Conservation (phyloP, 75 land plant species). For the Cupressus sempervirens region DNA sequence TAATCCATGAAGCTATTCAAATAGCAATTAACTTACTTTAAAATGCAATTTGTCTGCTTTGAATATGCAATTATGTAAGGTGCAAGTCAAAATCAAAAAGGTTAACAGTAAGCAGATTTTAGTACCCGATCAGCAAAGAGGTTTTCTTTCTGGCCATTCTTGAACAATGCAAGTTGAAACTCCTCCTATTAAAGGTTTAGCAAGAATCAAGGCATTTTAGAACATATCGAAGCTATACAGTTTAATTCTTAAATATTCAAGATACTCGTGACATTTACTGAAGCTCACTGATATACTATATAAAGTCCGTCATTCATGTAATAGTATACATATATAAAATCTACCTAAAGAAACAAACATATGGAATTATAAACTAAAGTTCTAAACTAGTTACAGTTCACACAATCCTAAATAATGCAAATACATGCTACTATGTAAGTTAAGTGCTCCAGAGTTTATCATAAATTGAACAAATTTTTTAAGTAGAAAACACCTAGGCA, state of each 20-base stretch:
- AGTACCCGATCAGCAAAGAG: conserved; percentile 93
- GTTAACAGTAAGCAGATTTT: conserved; percentile 6
- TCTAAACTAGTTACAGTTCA: background rate
- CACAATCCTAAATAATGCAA: background rate
- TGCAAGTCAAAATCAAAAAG: background rate
- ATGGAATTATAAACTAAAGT: background rate
- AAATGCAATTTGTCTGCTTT: background rate
- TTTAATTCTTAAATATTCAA: background rate
- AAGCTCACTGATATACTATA: background rate
- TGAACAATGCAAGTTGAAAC: conserved; percentile 80
- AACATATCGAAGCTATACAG: background rate
- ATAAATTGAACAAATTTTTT: too few species aligned
- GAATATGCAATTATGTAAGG: background rate
- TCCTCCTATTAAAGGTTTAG: conserved; percentile 54
- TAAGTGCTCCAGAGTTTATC: too few species aligned
- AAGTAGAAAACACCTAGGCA: too few species aligned
- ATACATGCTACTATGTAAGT: background rate
- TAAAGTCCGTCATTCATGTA: background rate
- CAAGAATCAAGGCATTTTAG: conserved; percentile 3
- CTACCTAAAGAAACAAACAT: background rate
- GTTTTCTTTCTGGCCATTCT: conserved; percentile 77
- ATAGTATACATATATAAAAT: background rate
- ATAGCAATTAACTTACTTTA: background rate
- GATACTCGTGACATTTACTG: background rate
- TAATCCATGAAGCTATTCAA: background rate